These are phyloP conservation scores for Helotiales sp. DNA, from an alignment of 2,329 filamentous ascomycete species.

Conservation along the genomic window DNA sequence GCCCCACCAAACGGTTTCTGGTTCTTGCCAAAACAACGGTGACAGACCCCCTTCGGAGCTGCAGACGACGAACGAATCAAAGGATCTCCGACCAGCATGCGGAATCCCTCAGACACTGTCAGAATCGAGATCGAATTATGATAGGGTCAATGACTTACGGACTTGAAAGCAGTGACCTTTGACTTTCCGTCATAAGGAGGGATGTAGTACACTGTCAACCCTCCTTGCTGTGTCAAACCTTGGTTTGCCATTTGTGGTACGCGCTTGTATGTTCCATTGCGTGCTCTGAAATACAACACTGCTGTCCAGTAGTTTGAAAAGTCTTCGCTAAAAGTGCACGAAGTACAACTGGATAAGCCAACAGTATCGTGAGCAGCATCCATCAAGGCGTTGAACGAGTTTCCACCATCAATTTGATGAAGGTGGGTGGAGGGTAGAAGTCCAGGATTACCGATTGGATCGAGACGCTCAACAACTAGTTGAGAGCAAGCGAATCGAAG, in stretches of 20 bases:
- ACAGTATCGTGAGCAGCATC: conserved; percentile 37
- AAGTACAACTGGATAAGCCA: conserved; percentile 40
- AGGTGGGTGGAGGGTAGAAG: conserved; percentile 27
- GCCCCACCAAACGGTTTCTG: conserved; percentile 30
- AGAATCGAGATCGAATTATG: too few relatives aligned
- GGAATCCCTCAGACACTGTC: conserved; percentile 46
- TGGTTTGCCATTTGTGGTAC: conserved; percentile 33
- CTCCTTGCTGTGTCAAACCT: conserved; percentile 43
- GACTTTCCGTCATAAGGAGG: conserved; percentile 41
- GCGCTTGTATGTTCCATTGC: conserved; percentile 42
- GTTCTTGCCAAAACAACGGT: conserved; percentile 56
- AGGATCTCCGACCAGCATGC: conserved; percentile 51
- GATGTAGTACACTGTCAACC: conserved; percentile 48
- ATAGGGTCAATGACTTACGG: conserved; percentile 38
- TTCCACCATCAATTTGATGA: conserved; percentile 34
- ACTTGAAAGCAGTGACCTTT: conserved; percentile 49
- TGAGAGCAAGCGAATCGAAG: conserved; percentile 25
- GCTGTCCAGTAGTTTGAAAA: conserved; percentile 45
- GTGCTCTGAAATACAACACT: conserved; percentile 39
- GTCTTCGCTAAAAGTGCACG: conserved; percentile 45
- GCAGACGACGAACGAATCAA: conserved; percentile 46
- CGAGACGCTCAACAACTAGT: conserved; percentile 30
- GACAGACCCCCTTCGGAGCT: conserved; percentile 56
- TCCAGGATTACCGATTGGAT: conserved; percentile 30
- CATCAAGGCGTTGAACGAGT: conserved; percentile 50